Conservation (phyloP, 23 red algal genomes). For the Cyanidiococcus yangmingshanensis region DNA sequence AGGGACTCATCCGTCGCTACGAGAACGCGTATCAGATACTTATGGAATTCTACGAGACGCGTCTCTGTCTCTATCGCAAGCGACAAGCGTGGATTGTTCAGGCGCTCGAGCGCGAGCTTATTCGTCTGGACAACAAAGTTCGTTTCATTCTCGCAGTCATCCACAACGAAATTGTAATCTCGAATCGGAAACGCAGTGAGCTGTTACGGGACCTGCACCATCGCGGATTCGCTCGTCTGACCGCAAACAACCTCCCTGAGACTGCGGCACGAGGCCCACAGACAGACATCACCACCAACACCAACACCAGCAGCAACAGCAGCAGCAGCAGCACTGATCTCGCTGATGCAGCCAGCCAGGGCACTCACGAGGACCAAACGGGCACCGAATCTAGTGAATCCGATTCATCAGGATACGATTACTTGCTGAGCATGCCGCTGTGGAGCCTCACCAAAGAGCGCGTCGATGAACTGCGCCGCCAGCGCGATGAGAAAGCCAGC, state of each 20-base stretch:
- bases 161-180: slow-evolving; percentile 58
- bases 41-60: slow-evolving; percentile 54
- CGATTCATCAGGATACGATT: slow-evolving; percentile 24
- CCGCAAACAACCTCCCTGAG: background rate
- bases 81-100: slow-evolving; percentile 37
- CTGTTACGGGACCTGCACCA: slow-evolving; percentile 7
- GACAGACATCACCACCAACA: background rate
- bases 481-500: slow-evolving; percentile 54
- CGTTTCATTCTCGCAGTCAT: slow-evolving; percentile 85
- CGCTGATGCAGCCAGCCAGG: background rate
- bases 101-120: slow-evolving; percentile 44
- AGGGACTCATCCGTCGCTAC: slow-evolving; percentile 74
- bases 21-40: slow-evolving; percentile 55
- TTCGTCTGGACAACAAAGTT: slow-evolving; percentile 70
- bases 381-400: background rate
- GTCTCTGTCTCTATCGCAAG: slow-evolving; percentile 56
- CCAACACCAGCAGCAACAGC: background rate
- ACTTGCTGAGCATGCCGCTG: slow-evolving; percentile 30
- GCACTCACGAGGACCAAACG: slow-evolving; percentile 28
- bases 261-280: background rate
- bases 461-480: slow-evolving; percentile 46
- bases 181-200: slow-evolving; percentile 25
- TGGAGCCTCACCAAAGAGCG: slow-evolving; percentile 28
- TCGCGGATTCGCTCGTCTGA: slow-evolving; percentile 9
- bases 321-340: background rate